Evolutionary conservation across 73 alveolate genomes (phyloP).

Genomic region (Tetrahymena elliotti): DNA sequence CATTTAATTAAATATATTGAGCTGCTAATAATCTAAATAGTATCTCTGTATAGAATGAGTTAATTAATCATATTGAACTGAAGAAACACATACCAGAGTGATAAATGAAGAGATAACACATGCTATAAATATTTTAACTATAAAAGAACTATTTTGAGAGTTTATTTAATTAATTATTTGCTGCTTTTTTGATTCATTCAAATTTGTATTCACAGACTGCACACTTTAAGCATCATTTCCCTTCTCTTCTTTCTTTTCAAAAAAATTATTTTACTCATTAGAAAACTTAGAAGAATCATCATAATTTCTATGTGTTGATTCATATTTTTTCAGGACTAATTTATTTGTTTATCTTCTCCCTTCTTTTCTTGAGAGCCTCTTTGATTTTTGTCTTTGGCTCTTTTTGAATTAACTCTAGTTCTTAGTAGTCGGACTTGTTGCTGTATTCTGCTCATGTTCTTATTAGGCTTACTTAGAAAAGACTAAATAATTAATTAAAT

Average conservation of each 20-base stretch:
- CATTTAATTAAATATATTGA: neutral
- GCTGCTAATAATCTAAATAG: neutral
- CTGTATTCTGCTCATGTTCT: neutral
- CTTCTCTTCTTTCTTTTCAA: neutral
- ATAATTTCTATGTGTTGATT: neutral
- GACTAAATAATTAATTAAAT: neutral
- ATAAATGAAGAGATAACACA: neutral
- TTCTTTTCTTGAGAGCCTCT: neutral
- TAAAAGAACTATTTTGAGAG: neutral
- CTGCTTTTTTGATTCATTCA: neutral
- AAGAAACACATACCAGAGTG: neutral
- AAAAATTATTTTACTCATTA: neutral
- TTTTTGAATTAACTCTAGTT: neutral
- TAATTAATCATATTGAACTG: neutral
- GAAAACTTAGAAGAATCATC: neutral
- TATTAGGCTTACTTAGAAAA: neutral
- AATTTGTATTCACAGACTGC: neutral
- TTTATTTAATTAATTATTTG: neutral
- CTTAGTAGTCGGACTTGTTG: neutral
- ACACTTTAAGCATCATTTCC: neutral
- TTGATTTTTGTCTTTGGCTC: neutral
- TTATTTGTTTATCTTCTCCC: neutral
- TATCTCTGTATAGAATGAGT: neutral
- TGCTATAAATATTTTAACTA: neutral
- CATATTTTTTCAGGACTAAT: neutral